phyloP scores from a whole-genome alignment of 2,329 filamentous ascomycete species.

The Pseudogymnoascus sp. region DNA sequence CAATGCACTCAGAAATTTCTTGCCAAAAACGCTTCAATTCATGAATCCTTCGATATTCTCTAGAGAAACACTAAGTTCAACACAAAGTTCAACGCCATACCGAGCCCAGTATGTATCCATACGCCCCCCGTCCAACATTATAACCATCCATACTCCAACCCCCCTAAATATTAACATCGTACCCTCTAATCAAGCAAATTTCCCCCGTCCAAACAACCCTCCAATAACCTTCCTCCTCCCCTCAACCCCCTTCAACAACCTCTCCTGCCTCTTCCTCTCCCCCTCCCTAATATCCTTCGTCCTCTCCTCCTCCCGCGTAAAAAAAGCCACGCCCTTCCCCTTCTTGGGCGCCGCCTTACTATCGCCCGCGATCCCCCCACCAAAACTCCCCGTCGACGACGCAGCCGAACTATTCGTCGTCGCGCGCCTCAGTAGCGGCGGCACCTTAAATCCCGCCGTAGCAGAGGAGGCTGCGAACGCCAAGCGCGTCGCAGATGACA shows the following conservation, averaged over 20 bases:
- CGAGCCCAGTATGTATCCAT: not conserved
- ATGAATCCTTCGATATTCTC: conserved; percentile 28
- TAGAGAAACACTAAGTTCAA: not conserved
- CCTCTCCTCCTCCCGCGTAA: conserved; percentile 51
- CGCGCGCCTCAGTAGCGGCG: conserved; percentile 62
- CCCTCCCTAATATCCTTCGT: conserved; percentile 45
- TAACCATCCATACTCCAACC: not conserved
- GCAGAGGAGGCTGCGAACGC: conserved; percentile 44
- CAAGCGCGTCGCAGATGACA: conserved; percentile 34
- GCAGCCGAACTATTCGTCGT: conserved; percentile 51
- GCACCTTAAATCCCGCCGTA: conserved; percentile 52
- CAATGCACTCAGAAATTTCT: conserved; percentile 6
- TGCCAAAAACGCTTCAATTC: not conserved
- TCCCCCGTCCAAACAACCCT: conserved; percentile 48
- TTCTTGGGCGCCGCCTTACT: conserved; percentile 47
- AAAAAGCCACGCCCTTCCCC: conserved; percentile 52
- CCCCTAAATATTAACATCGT: not conserved
- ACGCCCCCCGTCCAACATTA: not conserved
- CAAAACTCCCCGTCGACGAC: conserved; percentile 27
- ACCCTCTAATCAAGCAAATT: conserved; percentile 31
- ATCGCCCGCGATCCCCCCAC: not conserved
- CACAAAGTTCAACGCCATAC: not conserved
- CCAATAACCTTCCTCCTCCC: conserved; percentile 47
- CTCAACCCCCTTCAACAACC: conserved; percentile 49
- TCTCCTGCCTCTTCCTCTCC: conserved; percentile 50